Evolutionary conservation across 2,329 filamentous ascomycete species (phyloP), one percentile per base, ranked within the genome.

Genomic region (Thelonectria olida): DNA sequence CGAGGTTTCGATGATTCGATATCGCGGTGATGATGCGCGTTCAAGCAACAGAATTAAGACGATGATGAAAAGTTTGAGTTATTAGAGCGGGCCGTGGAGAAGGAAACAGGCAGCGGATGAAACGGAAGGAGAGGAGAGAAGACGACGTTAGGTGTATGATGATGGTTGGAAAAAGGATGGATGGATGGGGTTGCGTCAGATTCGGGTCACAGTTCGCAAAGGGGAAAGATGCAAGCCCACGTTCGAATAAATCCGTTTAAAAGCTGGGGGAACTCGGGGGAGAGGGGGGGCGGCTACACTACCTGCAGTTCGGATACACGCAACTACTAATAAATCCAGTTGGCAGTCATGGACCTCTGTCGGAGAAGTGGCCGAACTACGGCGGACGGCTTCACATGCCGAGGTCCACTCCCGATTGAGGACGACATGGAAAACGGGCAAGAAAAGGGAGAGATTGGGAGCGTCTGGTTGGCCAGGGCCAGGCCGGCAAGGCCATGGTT

Each of bases 291-390:
- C 39, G 39, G 39, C 38, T n/a, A 41, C 39, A 19, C 39, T 42
- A 42, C 39, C 9, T 42, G 13, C 20, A 17, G 17, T 20, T 39
- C 17, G 42, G 44, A 27, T 27, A 47, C 23, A 47, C 44, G 44
- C 44, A 15, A 15, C 2, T 12, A 2, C 31, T 17, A 15, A 19
- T 39, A n/a, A n/a, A n/a, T n/a, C n/a, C n/a, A 17, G 8, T 36
- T 36, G 9, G 13, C 34, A 15, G n/a, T 25, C 9, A 36, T 25
- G 13, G 9, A 20, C n/a, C 7, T 7, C 27, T 20, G 57, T 63
- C 69, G 67, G 69, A 67, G 65, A 70, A 60, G 58, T 69, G 69
- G 60, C 69, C 69, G 69, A 72, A 58, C 38, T 27, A 17, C 45
- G 45, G 45, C 27, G 19, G 42, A 54, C 48, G 58, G 61, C 63